phyloP scores from a whole-genome alignment of 2,329 filamentous ascomycete genomes.

The Ramularia collo-cygni region DNA sequence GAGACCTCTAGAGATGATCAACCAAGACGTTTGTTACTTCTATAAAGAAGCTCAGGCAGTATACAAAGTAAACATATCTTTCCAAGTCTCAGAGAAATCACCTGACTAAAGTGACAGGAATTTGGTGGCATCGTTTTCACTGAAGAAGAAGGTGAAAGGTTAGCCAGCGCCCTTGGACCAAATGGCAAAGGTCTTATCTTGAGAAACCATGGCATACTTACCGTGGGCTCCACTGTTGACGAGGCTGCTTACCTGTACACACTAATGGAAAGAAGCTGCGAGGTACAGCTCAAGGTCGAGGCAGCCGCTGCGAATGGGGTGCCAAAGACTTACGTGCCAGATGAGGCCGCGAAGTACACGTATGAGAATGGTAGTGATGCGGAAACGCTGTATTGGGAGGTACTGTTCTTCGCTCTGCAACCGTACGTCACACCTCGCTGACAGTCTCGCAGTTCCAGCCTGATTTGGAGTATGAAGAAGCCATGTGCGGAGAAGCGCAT shows the following conservation, averaged over 20 bases:
- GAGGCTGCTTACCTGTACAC: slow-evolving; percentile 67
- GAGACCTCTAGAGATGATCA: slow-evolving; percentile 61
- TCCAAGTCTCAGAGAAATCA: background rate
- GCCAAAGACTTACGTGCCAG: slow-evolving; percentile 48
- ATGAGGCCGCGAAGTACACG: slow-evolving; percentile 50
- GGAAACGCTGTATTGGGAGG: slow-evolving; percentile 45
- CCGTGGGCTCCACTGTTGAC: slow-evolving; percentile 64
- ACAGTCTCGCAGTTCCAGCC: slow-evolving; percentile 36
- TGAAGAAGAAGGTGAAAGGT: slow-evolving; percentile 56
- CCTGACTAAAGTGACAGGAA: slow-evolving; percentile 30
- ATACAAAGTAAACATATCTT: slow-evolving; percentile 36
- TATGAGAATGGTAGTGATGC: slow-evolving; percentile 44
- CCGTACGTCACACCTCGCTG: too few species aligned
- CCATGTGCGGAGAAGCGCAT: slow-evolving; percentile 22
- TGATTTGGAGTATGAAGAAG: slow-evolving; percentile 38
- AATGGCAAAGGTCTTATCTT: slow-evolving; percentile 59
- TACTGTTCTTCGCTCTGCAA: too few species aligned
- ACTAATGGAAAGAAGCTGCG: slow-evolving; percentile 61
- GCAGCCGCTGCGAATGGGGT: slow-evolving; percentile 53
- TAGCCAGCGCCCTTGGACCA: slow-evolving; percentile 56
- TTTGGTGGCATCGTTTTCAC: slow-evolving; percentile 59
- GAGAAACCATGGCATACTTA: slow-evolving; percentile 65
- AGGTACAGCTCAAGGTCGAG: slow-evolving; percentile 61
- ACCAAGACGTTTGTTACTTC: slow-evolving; percentile 59
- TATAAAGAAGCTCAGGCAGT: slow-evolving; percentile 57